phyloP scores from a whole-genome alignment of 352 stramenopile genomes.

The Phytophthora citrophthora region DNA sequence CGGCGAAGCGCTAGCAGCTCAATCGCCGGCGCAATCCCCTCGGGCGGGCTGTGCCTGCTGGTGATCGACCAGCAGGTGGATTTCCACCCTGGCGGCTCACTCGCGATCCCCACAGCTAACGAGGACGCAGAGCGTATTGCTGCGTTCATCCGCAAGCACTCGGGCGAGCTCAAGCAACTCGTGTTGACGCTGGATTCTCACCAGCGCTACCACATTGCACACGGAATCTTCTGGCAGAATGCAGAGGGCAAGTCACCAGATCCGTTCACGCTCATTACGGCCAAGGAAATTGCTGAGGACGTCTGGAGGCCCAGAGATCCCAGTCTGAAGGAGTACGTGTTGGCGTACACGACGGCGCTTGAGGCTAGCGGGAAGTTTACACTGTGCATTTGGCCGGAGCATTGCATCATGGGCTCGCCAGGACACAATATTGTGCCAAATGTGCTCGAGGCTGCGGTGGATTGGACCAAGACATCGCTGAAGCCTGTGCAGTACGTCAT shows the following conservation, averaged over 20 bases:
- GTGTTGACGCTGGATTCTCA: constrained; percentile 97
- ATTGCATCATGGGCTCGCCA: constrained; percentile 94
- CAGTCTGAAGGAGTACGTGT: constrained; percentile 81
- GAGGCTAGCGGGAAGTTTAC: constrained; percentile 91
- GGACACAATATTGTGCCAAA: constrained; percentile 90
- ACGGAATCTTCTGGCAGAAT: constrained; percentile 94
- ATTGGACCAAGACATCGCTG: constrained; percentile 79
- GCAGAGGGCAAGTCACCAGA: constrained; percentile 63
- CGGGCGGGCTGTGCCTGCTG: constrained; percentile 81
- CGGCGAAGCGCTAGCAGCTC: constrained; percentile 38
- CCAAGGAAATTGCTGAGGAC: constrained; percentile 69
- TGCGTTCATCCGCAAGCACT: constrained; percentile 82
- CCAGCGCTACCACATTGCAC: constrained; percentile 95
- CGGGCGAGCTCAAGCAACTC: constrained; percentile 74
- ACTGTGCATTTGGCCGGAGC: constrained; percentile 97
- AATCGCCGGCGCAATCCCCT: constrained; percentile 42
- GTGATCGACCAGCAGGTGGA: constrained; percentile 97
- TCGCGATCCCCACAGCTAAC: constrained; percentile 94
- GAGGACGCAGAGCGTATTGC: constrained; percentile 92
- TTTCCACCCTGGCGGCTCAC: constrained; percentile 95
- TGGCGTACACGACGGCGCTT: constrained; percentile 91
- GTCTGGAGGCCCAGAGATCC: constrained; percentile 69
- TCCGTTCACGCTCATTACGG: constrained; percentile 94
- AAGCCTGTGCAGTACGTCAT: constrained; percentile 88
- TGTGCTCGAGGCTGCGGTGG: constrained; percentile 84